phyloP scores from a whole-genome alignment of 345 rosid species.

The Lumnitzera littorea region DNA sequence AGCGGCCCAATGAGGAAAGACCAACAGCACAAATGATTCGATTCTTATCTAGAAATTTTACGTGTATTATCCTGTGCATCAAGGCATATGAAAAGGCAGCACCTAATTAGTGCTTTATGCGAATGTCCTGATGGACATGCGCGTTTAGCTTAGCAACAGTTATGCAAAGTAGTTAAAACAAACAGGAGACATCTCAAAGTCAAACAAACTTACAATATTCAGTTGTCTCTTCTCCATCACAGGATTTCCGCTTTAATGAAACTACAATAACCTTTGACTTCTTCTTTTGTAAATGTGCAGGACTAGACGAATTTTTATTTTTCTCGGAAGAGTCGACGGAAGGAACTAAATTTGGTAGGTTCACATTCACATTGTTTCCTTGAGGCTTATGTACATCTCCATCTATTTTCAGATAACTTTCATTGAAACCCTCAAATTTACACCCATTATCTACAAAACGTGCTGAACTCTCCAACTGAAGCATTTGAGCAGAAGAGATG shows the following conservation, averaged over 20 bases:
- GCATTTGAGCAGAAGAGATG: slow-evolving; percentile 33
- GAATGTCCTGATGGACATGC: too few species aligned
- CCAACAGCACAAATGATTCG: too few species aligned
- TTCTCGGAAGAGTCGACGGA: not conserved
- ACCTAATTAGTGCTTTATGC: too few species aligned
- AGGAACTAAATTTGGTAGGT: slow-evolving; percentile 1
- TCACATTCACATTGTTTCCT: slow-evolving; percentile 27
- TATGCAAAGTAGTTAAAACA: too few species aligned
- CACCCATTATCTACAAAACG: slow-evolving; percentile 34
- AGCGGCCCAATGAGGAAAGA: not conserved
- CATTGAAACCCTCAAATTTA: slow-evolving; percentile 51
- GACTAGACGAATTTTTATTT: slow-evolving; percentile 2
- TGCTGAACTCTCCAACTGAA: slow-evolving; percentile 45
- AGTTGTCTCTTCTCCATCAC: slow-evolving; percentile 45
- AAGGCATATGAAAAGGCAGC: too few species aligned
- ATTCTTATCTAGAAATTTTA: too few species aligned
- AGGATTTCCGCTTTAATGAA: slow-evolving; percentile 57
- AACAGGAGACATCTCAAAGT: too few species aligned
- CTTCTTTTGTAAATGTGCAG: slow-evolving; percentile 2
- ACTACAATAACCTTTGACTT: slow-evolving; percentile 47
- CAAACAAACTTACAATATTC: slow-evolving; percentile 32
- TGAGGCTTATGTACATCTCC: slow-evolving; percentile 26
- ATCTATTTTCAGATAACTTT: slow-evolving; percentile 50
- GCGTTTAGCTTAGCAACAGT: too few species aligned
- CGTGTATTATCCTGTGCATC: too few species aligned